Evolutionary conservation across 441 rosid species (phyloP), one percentile per base, ranked within the genome.

Genomic region (Arabidopsis lyrata): DNA sequence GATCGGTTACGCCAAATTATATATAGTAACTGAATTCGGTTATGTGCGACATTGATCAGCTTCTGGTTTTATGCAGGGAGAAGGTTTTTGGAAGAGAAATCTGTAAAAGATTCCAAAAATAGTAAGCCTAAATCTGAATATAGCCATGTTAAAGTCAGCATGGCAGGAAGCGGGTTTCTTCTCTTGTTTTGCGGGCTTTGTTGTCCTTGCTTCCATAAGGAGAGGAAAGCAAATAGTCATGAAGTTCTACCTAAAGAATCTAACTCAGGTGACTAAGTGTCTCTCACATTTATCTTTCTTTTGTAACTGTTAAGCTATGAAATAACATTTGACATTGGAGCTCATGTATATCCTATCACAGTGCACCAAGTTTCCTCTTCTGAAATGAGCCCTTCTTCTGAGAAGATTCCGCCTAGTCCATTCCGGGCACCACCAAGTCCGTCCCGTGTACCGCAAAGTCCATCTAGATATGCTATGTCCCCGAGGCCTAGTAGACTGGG

Each of bases 371-470:
- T 63, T 72, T 77, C 90, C 56, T 60, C 92, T 11, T 81, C 78
- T 11, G 87, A 86, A 73, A 82, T 69, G 72, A 83, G 73, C 67
- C 77, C 95, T 59, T 75, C 82, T 77, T 55, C 87, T 63, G 99
- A 86, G 34, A 92, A 84, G 81, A 65, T 80, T 68, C 96, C 88
- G 2, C 44, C 48, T 73, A 78, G 78, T 68, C 45, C 78, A 56
- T 68, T 83, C 84, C 58, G 76, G 5, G 67, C 62, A 58, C 76
- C 80, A 49, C 76, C 67, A 49, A 92, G 90, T 76, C 97, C 97
- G 18, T 79, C 82, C 31, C 86, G 93, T 32, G 85, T 86, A 75
- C 97, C 93, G 0, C 90, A 95, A 58, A 95, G 97, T 84, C 99
- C 98, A 78, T 87, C 89, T 22, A 86, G 86, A 76, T 88, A 86